Conservation (phyloP, 495 filamentous ascomycete species). For the Stereocaulon alpinum region DNA sequence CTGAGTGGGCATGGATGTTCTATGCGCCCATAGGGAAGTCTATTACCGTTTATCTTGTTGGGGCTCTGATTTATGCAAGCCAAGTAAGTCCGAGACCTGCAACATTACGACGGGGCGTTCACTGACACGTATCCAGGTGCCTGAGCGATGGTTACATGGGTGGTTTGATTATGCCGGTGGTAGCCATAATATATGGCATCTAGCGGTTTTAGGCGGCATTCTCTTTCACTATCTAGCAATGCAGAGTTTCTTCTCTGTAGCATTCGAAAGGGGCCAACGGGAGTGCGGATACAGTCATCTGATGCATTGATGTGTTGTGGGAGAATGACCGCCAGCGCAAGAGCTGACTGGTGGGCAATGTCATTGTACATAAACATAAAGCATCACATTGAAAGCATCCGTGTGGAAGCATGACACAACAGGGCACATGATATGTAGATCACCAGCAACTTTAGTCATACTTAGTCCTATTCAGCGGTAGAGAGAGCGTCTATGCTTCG, state of each 20-base stretch:
- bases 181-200: constrained; percentile 95
- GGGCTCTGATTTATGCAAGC: constrained; percentile 82
- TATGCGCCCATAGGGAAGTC: constrained; percentile 85
- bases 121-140: constrained; percentile 36
- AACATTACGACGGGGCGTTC: not conserved
- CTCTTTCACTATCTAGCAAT: constrained; percentile 93
- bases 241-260: constrained; percentile 82
- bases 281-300: constrained; percentile 44
- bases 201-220: constrained; percentile 93
- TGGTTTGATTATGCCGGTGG: constrained; percentile 90
- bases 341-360: constrained; percentile 22
- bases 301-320: constrained; percentile 17
- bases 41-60: constrained; percentile 71
- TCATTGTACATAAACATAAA: not conserved
- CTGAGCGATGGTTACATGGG: constrained; percentile 86
- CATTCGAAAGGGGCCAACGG: constrained; percentile 60
- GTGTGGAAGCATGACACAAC: not conserved
- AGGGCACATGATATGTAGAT: constrained; percentile 3
- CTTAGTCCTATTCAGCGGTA: not conserved
- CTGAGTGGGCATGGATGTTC: constrained; percentile 65
- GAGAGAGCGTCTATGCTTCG: not conserved
- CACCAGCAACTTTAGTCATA: not conserved
- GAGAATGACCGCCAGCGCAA: constrained; percentile 18
- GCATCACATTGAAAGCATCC: not conserved
- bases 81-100: constrained; percentile 34